phyloP scores from a whole-genome alignment of 2,329 filamentous ascomycete genomes.

The Penicillium capsulatum region DNA sequence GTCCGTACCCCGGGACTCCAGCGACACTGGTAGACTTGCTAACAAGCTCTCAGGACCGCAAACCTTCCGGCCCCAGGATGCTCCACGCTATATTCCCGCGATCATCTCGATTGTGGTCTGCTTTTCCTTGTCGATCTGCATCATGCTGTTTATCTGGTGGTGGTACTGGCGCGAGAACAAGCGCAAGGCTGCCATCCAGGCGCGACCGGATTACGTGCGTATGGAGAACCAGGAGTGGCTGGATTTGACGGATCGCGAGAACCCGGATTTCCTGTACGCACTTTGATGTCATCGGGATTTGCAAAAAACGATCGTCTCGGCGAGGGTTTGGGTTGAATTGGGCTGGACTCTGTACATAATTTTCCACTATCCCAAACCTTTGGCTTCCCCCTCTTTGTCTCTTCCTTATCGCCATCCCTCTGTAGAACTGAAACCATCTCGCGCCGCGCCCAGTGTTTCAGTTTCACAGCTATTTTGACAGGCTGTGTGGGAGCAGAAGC shows the following conservation, averaged over 20 bases:
- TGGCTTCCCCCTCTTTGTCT: no score
- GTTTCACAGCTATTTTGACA: no score
- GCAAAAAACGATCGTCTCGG: no score
- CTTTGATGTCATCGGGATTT: conserved; percentile 28
- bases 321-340: no score
- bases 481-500: no score
- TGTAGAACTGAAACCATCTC: no score
- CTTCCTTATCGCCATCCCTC: no score
- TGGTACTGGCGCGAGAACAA: conserved; percentile 59
- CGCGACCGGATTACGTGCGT: conserved; percentile 55
- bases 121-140: conserved; percentile 50
- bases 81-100: conserved; percentile 58
- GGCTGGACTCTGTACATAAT: no score
- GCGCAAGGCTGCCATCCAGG: conserved; percentile 53
- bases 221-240: conserved; percentile 64
- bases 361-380: no score
- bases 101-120: conserved; percentile 62
- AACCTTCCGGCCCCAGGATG: conserved; percentile 54
- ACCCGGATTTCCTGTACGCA: conserved; percentile 59
- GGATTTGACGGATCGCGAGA: conserved; percentile 64
- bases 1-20: conserved; percentile 28
- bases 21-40: no score
- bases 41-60: conserved; percentile 46
- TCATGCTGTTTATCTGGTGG: conserved; percentile 59
- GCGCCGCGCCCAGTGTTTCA: no score